These are phyloP conservation scores for Gilbertella persicaria DNA, from an alignment of 371 early-diverging fungal species.

Conservation along the genomic window DNA sequence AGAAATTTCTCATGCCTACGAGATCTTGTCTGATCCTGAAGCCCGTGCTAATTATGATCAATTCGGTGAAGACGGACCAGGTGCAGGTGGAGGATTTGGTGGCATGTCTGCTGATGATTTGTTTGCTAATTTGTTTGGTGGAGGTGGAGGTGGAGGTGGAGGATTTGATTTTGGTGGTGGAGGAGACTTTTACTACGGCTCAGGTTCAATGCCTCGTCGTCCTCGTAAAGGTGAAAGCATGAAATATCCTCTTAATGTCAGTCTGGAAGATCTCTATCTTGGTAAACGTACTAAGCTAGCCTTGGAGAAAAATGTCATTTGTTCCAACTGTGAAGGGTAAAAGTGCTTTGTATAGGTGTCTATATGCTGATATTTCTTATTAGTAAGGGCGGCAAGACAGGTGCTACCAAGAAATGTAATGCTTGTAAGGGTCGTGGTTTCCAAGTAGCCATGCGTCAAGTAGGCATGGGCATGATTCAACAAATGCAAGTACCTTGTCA, in stretches of 20 bases:
- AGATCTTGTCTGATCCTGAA: constrained; percentile 88
- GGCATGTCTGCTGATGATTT: constrained; percentile 78
- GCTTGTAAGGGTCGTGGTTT: constrained; percentile 92
- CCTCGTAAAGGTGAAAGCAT: constrained; percentile 81
- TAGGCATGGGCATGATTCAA: constrained; percentile 96
- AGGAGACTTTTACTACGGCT: constrained; percentile 47
- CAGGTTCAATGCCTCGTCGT: constrained; percentile 62
- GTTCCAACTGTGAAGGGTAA: constrained; percentile 67
- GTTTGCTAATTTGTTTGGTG: constrained; percentile 87
- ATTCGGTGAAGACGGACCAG: constrained; percentile 86
- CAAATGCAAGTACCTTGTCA: constrained; percentile 79
- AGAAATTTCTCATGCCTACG: constrained; percentile 94
- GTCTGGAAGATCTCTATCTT: constrained; percentile 85
- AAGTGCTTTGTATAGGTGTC: not conserved
- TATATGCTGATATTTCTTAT: not conserved
- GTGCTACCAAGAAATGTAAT: constrained; percentile 72
- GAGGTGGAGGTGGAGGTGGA: constrained; percentile 45
- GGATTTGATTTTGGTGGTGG: constrained; percentile 21
- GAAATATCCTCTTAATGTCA: constrained; percentile 76
- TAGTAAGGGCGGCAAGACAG: constrained; percentile 80
- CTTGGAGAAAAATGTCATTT: constrained; percentile 79
- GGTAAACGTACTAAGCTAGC: constrained; percentile 86
- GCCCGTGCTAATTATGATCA: constrained; percentile 85
- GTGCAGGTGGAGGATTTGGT: constrained; percentile 60
- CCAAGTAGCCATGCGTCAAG: constrained; percentile 84